phyloP scores from a whole-genome alignment of 805 yeast genomes.

The Cyberlindnera mississippiensis region DNA sequence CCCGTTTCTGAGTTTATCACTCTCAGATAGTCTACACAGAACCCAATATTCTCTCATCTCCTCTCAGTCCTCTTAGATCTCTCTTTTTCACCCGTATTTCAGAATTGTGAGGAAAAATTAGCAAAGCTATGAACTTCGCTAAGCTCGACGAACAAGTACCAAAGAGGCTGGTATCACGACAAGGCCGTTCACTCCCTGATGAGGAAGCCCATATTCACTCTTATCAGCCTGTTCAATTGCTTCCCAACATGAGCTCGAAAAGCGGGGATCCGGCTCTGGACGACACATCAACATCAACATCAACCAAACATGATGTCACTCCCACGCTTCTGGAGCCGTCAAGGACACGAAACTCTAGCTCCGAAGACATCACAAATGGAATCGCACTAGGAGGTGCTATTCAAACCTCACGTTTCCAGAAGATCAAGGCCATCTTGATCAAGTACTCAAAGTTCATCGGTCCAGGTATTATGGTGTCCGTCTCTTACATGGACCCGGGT shows the following conservation, averaged over 20 bases:
- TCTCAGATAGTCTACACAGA: no score
- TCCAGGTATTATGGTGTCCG: conserved; percentile 76
- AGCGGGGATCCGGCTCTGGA: background rate
- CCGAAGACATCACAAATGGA: background rate
- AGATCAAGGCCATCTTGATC: conserved; percentile 22
- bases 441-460: conserved; percentile 64
- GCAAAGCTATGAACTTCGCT: conserved; percentile 26
- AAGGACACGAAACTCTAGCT: background rate
- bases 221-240: conserved; percentile 9
- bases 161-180: conserved; percentile 7
- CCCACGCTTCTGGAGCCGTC: background rate
- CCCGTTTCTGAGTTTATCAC: no score
- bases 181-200: background rate
- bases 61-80: no score
- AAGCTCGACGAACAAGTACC: conserved; percentile 17
- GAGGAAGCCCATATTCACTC: conserved; percentile 11
- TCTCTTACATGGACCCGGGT: conserved; percentile 84
- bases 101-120: no score
- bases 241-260: background rate
- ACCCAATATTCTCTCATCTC: no score
- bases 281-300: conserved; percentile 1
- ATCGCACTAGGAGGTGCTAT: background rate
- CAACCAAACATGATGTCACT: no score
- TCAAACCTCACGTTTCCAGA: conserved; percentile 9
- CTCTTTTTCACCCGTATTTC: no score